Evolutionary conservation across 2,329 filamentous ascomycete species (phyloP).

Genomic region (Ascochyta lentis): DNA sequence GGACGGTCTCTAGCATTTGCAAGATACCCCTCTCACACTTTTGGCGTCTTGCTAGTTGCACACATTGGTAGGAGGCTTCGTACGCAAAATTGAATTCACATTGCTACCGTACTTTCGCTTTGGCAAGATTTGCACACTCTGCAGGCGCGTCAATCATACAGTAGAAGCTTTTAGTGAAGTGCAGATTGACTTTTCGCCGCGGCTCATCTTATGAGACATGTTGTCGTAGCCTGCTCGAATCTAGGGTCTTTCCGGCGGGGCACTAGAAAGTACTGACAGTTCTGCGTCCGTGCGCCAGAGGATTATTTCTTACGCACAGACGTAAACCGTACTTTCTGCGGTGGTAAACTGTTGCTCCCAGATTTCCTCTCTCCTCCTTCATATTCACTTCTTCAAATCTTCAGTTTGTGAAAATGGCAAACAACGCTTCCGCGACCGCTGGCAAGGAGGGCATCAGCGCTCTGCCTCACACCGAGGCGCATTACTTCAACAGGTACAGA

Average conservation of each 20-base stretch:
- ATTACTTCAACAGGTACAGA: conserved; percentile 95
- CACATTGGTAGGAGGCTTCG: conserved; percentile 14
- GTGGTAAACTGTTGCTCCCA: conserved; percentile 14
- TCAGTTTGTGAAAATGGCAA: conserved; percentile 31
- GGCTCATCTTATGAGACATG: conserved; percentile 7
- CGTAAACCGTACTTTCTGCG: not conserved
- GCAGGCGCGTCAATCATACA: not conserved
- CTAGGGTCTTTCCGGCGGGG: conserved; percentile 22
- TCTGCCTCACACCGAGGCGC: conserved; percentile 94
- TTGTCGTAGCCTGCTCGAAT: conserved; percentile 17
- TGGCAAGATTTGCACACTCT: not conserved
- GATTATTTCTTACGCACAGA: too few species aligned
- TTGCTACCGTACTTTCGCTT: not conserved
- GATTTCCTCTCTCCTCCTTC: conserved; percentile 7
- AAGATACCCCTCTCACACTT: conserved; percentile 41
- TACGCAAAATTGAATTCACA: not conserved
- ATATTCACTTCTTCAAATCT: conserved; percentile 11
- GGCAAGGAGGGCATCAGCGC: conserved; percentile 53
- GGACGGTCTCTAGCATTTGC: conserved; percentile 38
- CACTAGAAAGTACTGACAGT: not conserved
- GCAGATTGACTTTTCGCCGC: conserved; percentile 7
- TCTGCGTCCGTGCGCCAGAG: too few species aligned
- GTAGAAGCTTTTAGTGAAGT: not conserved
- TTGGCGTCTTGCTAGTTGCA: not conserved
- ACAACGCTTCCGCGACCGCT: conserved; percentile 32